These are phyloP conservation scores for Monosporascus sp. DNA, from an alignment of 2,329 filamentous ascomycete genomes.

Conservation along the genomic window DNA sequence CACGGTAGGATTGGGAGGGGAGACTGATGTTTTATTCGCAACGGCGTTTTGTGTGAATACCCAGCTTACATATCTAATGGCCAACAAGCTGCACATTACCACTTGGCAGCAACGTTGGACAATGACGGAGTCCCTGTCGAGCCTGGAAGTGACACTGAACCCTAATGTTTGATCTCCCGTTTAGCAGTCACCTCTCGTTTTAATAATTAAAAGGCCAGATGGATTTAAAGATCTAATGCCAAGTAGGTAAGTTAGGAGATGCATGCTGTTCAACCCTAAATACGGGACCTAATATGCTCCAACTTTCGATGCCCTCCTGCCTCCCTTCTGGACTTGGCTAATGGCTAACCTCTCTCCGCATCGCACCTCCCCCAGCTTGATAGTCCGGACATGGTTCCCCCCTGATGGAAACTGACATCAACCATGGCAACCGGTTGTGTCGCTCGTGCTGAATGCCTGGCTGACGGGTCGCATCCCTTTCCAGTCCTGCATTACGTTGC, in stretches of 20 bases:
- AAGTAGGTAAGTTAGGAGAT: no score
- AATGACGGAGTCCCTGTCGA: neutral
- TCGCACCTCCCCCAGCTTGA: conserved; percentile 10
- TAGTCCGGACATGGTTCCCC: conserved; percentile 7
- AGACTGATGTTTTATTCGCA: neutral
- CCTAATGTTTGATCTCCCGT: no score
- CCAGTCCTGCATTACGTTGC: no score
- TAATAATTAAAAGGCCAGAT: no score
- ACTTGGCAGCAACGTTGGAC: neutral
- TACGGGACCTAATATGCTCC: no score
- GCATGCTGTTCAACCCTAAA: no score
- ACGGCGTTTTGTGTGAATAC: neutral
- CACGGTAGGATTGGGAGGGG: neutral
- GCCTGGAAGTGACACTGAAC: no score
- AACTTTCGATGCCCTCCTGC: no score
- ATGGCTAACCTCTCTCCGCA: neutral
- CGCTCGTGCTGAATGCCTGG: no score
- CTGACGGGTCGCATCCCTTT: no score
- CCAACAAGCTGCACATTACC: neutral
- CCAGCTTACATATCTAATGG: neutral
- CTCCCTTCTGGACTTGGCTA: neutral
- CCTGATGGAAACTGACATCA: conserved; percentile 1
- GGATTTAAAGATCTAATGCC: no score
- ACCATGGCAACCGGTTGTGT: neutral
- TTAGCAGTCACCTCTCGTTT: no score